These are phyloP conservation scores for Lentinula sp. DNA, from an alignment of 768 basidiomycete species.

Conservation along the genomic window DNA sequence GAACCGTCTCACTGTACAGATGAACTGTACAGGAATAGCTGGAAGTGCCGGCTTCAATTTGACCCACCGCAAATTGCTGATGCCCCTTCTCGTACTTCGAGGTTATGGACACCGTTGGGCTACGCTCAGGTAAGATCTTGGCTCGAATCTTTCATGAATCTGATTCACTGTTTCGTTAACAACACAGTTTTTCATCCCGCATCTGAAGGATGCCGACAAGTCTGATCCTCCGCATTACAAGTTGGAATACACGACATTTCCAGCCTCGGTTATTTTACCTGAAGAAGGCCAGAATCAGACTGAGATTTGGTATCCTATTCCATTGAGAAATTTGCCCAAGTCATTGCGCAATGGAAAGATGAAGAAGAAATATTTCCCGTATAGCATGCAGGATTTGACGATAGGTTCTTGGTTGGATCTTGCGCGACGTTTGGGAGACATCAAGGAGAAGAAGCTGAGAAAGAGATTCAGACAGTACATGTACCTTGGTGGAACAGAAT, in stretches of 20 bases:
- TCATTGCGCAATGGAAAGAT: slow-evolving; percentile 34
- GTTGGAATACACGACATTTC: slow-evolving; percentile 76
- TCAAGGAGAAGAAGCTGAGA: slow-evolving; percentile 48
- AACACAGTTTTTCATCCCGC: slow-evolving; percentile 66
- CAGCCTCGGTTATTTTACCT: slow-evolving; percentile 21
- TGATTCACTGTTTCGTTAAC: slow-evolving; percentile 1
- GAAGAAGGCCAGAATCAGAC: slow-evolving; percentile 12
- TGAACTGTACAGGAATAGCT: slow-evolving; percentile 48
- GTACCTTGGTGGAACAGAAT: slow-evolving; percentile 50
- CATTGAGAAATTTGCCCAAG: slow-evolving; percentile 47
- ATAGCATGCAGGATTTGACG: slow-evolving; percentile 71
- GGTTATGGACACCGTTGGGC: slow-evolving; percentile 67
- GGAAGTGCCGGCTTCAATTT: slow-evolving; percentile 56
- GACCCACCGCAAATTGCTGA: slow-evolving; percentile 56
- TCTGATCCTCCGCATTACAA: slow-evolving; percentile 53
- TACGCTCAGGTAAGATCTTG: slow-evolving; percentile 67
- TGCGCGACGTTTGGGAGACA: slow-evolving; percentile 53
- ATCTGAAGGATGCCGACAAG: slow-evolving; percentile 42
- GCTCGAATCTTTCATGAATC: background rate
- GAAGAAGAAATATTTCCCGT: slow-evolving; percentile 58
- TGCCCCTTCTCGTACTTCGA: slow-evolving; percentile 69
- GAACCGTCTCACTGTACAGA: slow-evolving; percentile 41
- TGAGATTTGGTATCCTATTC: slow-evolving; percentile 44
- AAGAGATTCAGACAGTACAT: slow-evolving; percentile 65
- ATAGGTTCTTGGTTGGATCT: slow-evolving; percentile 67